These are phyloP conservation scores for Lentinula raphanica DNA, from an alignment of 768 basidiomycete genomes.

Conservation along the genomic window DNA sequence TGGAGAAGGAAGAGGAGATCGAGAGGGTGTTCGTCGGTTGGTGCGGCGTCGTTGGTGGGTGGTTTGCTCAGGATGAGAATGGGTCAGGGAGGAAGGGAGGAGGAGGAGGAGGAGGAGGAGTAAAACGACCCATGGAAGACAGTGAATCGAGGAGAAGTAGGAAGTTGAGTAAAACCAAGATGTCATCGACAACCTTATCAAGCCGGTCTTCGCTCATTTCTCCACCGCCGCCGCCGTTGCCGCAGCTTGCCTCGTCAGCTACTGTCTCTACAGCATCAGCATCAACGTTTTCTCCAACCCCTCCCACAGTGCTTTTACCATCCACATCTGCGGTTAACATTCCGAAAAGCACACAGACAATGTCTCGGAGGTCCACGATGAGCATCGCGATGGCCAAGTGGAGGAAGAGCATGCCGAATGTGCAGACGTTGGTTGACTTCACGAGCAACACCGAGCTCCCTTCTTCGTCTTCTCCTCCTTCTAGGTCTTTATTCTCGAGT, in stretches of 20 bases:
- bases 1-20: conserved; percentile 41
- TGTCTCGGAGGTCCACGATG: not conserved
- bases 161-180: conserved; percentile 3
- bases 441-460: not conserved
- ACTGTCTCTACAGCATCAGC: not conserved
- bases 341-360: too few relatives aligned
- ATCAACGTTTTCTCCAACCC: not conserved
- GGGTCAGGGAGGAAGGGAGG: not conserved
- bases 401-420: conserved; percentile 22
- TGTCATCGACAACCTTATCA: not conserved
- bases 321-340: not conserved
- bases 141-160: not conserved
- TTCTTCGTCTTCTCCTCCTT: not conserved
- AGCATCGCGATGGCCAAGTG: conserved; percentile 9
- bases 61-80: conserved; percentile 22
- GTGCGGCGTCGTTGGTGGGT: conserved; percentile 40
- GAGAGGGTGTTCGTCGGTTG: conserved; percentile 46
- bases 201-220: not conserved
- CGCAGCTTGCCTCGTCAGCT: not conserved
- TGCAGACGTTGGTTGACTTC: not conserved
- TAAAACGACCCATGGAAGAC: not conserved
- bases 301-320: not conserved
- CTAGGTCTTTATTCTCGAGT: not conserved
- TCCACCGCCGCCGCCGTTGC: too few relatives aligned
- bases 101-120: too few relatives aligned